A percentile compares a stretch with the other conserved stretches of the same genome.
phyloP scores from a whole-genome alignment of 345 rosid species.

The Noccaea bulbosa region DNA sequence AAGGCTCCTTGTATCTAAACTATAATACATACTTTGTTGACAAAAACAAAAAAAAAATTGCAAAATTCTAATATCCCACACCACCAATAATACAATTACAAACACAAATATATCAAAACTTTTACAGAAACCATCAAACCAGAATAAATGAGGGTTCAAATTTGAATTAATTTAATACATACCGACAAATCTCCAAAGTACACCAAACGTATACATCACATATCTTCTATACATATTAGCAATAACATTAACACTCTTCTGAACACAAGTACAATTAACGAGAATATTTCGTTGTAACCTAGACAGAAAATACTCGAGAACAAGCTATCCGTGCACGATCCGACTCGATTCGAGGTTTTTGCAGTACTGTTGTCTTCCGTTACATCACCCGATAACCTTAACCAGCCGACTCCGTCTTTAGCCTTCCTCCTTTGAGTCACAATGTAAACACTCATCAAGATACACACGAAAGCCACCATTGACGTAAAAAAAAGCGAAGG shows the following conservation, averaged over 20 bases:
- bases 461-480: constrained; percentile 56
- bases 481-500: constrained; percentile 54
- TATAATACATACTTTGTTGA: too few relatives aligned
- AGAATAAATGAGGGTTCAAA: background rate
- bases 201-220: too few relatives aligned
- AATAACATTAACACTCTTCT: too few relatives aligned
- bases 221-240: too few relatives aligned
- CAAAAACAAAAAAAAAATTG: too few relatives aligned
- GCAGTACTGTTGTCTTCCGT: constrained; percentile 39
- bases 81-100: too few relatives aligned
- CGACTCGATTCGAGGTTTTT: constrained; percentile 40
- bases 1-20: too few relatives aligned
- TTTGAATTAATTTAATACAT: constrained; percentile 1
- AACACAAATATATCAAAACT: too few relatives aligned
- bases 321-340: constrained; percentile 17
- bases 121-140: too few relatives aligned
- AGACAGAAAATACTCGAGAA: background rate
- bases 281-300: background rate
- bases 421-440: constrained; percentile 48
- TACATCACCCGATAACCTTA: constrained; percentile 53
- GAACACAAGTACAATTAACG: too few relatives aligned
- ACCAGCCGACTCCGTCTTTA: constrained; percentile 55
- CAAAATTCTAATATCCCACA: too few relatives aligned
- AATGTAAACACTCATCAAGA: constrained; percentile 56
- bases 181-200: background rate